Percentiles rank a stretch among this genome's conserved stretches.
phyloP scores from a whole-genome alignment of 1,284 basidiomycete species.

The Pseudozyma thailandica region DNA sequence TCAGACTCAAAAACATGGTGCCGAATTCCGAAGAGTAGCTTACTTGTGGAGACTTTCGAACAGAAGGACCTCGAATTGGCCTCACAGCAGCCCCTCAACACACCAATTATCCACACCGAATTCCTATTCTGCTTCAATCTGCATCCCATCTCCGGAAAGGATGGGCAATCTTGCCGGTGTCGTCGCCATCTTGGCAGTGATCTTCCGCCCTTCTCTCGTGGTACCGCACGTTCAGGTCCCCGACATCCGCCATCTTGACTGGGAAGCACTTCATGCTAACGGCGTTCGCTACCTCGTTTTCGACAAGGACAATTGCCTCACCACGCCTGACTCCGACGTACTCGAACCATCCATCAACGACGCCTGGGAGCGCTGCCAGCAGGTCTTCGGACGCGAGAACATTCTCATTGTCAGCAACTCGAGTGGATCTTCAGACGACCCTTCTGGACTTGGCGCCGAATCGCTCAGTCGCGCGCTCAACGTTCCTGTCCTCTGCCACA shows the following conservation, averaged over 20 bases:
- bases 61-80: background rate
- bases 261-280: conserved; percentile 77
- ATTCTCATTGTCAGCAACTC: conserved; percentile 94
- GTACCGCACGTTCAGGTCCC: conserved; percentile 78
- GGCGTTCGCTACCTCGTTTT: conserved; percentile 89
- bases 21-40: conserved; percentile 29
- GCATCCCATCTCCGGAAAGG: too few relatives aligned
- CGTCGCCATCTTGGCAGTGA: conserved; percentile 78
- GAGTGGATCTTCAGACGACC: conserved; percentile 83
- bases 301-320: conserved; percentile 96
- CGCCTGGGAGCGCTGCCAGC: conserved; percentile 81
- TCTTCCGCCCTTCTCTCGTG: conserved; percentile 79
- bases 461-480: conserved; percentile 80
- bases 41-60: conserved; percentile 5
- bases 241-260: conserved; percentile 90
- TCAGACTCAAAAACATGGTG: background rate
- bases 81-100: background rate
- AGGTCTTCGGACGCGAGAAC: conserved; percentile 80
- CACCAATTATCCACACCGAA: background rate
- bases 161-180: conserved; percentile 77
- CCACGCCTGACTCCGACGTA: conserved; percentile 62
- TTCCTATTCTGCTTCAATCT: too few relatives aligned
- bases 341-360: conserved; percentile 70
- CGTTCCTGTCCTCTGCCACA: conserved; percentile 84
- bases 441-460: conserved; percentile 87